A percentile compares a stretch with the other conserved stretches of the same genome.
These are phyloP conservation scores for Syzygium aqueum DNA, from an alignment of 345 rosid species.

Conservation along the genomic window DNA sequence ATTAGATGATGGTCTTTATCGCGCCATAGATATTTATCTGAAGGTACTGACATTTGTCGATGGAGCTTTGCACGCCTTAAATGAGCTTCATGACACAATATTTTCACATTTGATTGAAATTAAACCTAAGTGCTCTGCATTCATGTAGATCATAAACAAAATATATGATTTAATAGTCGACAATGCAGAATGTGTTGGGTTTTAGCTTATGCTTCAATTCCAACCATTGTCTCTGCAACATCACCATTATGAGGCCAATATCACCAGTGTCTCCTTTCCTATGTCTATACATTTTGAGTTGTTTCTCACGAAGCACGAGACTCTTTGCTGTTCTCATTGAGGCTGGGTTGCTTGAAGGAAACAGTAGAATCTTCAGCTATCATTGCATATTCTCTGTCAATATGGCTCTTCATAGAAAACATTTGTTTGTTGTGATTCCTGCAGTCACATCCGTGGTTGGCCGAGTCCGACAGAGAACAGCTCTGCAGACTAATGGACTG, in stretches of 20 bases:
- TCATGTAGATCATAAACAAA: neutral
- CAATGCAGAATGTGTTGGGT: neutral
- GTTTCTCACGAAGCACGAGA: neutral
- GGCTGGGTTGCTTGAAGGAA: neutral
- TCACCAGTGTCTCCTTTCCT: neutral
- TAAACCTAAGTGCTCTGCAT: neutral
- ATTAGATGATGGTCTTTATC: slow-evolving; percentile 89
- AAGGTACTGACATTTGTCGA: slow-evolving; percentile 38
- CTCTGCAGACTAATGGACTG: slow-evolving; percentile 92
- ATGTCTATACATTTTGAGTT: neutral
- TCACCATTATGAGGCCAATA: neutral
- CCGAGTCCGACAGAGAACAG: slow-evolving; percentile 84
- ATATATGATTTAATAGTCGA: neutral
- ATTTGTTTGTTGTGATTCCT: neutral
- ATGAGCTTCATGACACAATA: neutral
- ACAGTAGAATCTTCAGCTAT: neutral
- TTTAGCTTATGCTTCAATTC: neutral
- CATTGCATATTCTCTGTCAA: neutral
- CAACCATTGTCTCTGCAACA: neutral
- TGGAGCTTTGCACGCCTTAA: neutral
- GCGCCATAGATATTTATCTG: slow-evolving; percentile 86
- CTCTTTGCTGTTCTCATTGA: neutral
- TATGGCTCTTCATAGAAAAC: neutral
- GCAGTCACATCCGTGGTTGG: slow-evolving; percentile 97
- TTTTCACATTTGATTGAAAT: neutral